These are phyloP conservation scores for Hyparrhenia diplandra DNA, from an alignment of 176 grass and related monocot species.

Conservation along the genomic window DNA sequence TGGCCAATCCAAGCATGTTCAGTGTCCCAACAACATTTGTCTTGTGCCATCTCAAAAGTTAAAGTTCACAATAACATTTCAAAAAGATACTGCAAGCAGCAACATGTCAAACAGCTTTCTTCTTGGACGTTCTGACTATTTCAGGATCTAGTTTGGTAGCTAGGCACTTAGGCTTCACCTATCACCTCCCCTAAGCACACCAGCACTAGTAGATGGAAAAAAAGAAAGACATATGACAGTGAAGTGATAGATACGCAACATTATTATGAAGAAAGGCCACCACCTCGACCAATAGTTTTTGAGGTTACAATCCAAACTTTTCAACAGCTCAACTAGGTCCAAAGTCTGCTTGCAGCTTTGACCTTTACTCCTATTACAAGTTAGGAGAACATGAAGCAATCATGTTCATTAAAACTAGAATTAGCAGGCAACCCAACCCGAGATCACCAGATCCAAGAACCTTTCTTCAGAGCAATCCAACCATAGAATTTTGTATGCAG, in stretches of 20 bases:
- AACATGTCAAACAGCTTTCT: constrained; percentile 3
- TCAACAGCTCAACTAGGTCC: not conserved
- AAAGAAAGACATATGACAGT: constrained; percentile 4
- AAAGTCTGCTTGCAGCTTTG: not conserved
- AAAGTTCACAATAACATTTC: constrained; percentile 21
- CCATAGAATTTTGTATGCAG: not conserved
- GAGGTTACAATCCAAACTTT: not conserved
- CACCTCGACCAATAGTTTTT: not conserved
- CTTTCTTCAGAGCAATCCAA: constrained; percentile 3
- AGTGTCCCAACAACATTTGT: constrained; percentile 85
- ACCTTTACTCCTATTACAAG: constrained; percentile 15
- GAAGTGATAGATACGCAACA: constrained; percentile 14
- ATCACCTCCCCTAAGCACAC: constrained; percentile 3
- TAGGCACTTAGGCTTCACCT: not conserved
- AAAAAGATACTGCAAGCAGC: not conserved
- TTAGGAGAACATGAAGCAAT: constrained; percentile 22
- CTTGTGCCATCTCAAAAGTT: constrained; percentile 56
- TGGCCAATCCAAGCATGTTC: constrained; percentile 91
- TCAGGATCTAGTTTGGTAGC: constrained; percentile 6
- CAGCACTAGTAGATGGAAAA: constrained; percentile 8
- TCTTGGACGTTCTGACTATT: not conserved
- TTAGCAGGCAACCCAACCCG: not conserved
- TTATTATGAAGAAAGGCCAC: constrained; percentile 10
- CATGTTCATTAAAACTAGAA: not conserved
- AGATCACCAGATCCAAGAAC: not conserved